phyloP scores from a whole-genome alignment of 306 rosid species.

The Malus sieversii region DNA sequence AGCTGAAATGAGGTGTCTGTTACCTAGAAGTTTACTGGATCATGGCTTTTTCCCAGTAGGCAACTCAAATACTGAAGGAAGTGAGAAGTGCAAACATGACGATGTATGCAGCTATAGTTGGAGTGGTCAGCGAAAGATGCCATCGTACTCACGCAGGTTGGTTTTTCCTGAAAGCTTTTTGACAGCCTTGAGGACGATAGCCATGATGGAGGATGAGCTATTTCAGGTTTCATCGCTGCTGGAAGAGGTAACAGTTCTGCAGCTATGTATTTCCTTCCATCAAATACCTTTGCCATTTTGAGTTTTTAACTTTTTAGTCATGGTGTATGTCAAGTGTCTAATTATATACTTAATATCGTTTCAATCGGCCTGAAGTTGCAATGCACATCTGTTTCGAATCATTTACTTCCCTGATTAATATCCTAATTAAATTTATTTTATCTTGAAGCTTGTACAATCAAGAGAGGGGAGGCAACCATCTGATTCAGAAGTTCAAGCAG shows the following conservation, averaged over 20 bases:
- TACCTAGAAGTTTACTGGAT: constrained; percentile 66
- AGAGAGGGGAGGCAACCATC: constrained; percentile 54
- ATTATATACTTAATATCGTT: too few species aligned
- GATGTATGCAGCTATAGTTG: constrained; percentile 64
- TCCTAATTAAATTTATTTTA: constrained; percentile 11
- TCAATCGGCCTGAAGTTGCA: too few species aligned
- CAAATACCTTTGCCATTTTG: neutral
- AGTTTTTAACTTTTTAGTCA: neutral
- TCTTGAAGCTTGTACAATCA: constrained; percentile 59
- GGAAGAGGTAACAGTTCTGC: constrained; percentile 59
- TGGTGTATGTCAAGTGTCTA: neutral
- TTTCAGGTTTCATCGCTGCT: constrained; percentile 73
- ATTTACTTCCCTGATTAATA: neutral
- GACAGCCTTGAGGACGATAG: constrained; percentile 74
- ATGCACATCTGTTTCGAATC: neutral
- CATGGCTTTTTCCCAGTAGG: constrained; percentile 56
- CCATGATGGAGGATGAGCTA: constrained; percentile 75
- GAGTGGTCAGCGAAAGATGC: constrained; percentile 84
- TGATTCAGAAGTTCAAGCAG: constrained; percentile 76
- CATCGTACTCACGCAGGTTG: constrained; percentile 63
- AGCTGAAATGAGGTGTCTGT: constrained; percentile 82
- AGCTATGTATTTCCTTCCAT: neutral
- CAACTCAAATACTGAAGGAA: constrained; percentile 29
- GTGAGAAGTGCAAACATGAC: constrained; percentile 21
- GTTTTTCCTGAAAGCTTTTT: constrained; percentile 81